Evolutionary conservation across 345 rosid species (phyloP).

Genomic region (Cardiospermum halicacabum): DNA sequence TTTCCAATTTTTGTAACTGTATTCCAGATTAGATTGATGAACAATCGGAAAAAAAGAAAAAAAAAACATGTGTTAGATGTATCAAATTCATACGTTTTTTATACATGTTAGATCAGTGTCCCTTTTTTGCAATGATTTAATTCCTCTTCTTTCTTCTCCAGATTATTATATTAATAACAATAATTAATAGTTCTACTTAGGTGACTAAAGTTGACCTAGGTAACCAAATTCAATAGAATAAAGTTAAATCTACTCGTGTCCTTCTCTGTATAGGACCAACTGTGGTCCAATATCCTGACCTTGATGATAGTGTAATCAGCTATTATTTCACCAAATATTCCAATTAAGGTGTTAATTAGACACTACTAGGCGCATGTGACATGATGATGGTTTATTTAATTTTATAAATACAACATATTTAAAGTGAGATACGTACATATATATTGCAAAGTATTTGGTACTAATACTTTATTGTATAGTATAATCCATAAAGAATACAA

Average conservation of each 20-base stretch:
- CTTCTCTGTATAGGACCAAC: not conserved
- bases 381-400: no score
- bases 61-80: not conserved
- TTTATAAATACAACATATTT: no score
- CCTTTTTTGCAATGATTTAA: not conserved
- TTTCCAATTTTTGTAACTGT: slow-evolving; percentile 17
- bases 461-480: not conserved
- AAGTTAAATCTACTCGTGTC: not conserved
- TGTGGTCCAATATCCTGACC: not conserved
- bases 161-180: no score
- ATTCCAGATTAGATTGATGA: slow-evolving; percentile 2
- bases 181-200: no score
- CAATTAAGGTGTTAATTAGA: no score
- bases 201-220: not conserved
- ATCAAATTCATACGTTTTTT: not conserved
- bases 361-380: no score
- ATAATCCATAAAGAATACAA: no score
- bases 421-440: no score
- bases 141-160: not conserved
- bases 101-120: slow-evolving; percentile 1
- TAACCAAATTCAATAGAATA: not conserved
- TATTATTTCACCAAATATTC: no score
- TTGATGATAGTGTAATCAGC: no score
- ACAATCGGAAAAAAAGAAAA: not conserved
- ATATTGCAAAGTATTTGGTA: no score